Percentiles rank a stretch among this genome's conserved stretches.
Evolutionary conservation across 2,329 filamentous ascomycete genomes (phyloP).

Genomic region (Dryadomyces sulphureus): DNA sequence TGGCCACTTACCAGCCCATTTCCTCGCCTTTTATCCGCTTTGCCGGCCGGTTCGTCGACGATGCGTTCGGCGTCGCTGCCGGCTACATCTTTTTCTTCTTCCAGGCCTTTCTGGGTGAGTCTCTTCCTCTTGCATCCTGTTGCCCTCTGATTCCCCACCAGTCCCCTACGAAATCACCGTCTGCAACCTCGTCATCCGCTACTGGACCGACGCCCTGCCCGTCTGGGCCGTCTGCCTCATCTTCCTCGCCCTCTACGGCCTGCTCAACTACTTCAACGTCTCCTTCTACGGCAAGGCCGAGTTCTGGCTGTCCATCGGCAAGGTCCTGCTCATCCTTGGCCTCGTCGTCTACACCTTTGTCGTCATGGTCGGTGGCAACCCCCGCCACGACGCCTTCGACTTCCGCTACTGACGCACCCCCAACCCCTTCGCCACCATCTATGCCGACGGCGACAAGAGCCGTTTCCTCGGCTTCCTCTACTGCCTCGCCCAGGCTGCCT

Average conservation of each 20-base stretch:
- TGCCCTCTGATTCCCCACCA: not conserved
- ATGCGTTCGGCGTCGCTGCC: constrained; percentile 29
- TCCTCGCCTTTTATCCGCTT: constrained; percentile 34
- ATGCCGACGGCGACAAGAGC: constrained; percentile 16
- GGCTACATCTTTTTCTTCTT: constrained; percentile 31
- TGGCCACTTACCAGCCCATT: constrained; percentile 45
- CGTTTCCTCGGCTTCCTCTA: constrained; percentile 24
- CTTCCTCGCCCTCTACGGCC: constrained; percentile 15
- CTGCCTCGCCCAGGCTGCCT: constrained; percentile 6
- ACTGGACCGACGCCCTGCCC: constrained; percentile 8
- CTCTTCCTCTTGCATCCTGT: too few relatives aligned
- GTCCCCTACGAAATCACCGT: constrained; percentile 3
- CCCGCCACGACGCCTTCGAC: constrained; percentile 4
- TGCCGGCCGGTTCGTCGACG: constrained; percentile 29
- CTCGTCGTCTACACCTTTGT: constrained; percentile 32
- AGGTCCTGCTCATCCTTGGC: constrained; percentile 32
- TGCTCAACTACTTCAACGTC: constrained; percentile 5
- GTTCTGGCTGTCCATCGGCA: constrained; percentile 16
- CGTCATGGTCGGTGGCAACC: constrained; percentile 26
- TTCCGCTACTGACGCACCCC: constrained; percentile 16
- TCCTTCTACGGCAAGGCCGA: constrained; percentile 9
- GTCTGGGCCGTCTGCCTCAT: not conserved
- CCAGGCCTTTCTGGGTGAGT: not conserved
- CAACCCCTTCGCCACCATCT: constrained; percentile 22
- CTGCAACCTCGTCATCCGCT: constrained; percentile 6